These are phyloP conservation scores for Phytophthora hibernalis DNA, from an alignment of 352 stramenopile species.

Conservation along the genomic window DNA sequence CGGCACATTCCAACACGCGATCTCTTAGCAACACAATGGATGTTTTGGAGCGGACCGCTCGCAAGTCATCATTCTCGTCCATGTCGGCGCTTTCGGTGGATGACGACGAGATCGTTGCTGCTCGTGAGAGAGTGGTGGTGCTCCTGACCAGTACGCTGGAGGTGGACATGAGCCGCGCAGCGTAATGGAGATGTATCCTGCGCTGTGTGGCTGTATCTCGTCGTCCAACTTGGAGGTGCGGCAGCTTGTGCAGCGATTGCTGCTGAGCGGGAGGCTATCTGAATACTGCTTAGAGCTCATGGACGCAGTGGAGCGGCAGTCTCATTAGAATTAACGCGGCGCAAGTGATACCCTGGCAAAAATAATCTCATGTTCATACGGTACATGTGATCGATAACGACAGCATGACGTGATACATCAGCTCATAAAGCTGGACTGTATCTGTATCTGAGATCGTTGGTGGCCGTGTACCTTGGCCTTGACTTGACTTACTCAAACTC, in stretches of 20 bases:
- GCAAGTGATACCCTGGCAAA: background rate
- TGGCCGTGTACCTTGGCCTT: too few species aligned
- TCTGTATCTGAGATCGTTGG: too few species aligned
- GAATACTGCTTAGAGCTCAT: conserved; percentile 66
- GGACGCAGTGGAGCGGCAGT: conserved; percentile 36
- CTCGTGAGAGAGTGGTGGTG: conserved; percentile 71
- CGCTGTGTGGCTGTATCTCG: conserved; percentile 82
- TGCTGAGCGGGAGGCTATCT: conserved; percentile 60
- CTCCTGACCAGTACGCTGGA: conserved; percentile 66
- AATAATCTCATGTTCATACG: conserved; percentile 13
- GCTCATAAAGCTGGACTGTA: too few species aligned
- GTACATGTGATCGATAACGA: background rate
- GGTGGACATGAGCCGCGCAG: conserved; percentile 58
- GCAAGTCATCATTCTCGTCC: conserved; percentile 7
- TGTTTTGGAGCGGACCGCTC: conserved; percentile 2
- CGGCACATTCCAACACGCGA: background rate
- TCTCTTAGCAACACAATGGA: conserved; percentile 13
- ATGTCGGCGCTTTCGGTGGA: conserved; percentile 3
- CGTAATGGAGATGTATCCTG: conserved; percentile 78
- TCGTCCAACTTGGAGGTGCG: conserved; percentile 72
- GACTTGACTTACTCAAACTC: background rate
- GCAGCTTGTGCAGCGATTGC: conserved; percentile 66
- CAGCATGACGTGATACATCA: background rate
- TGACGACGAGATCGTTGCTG: conserved; percentile 36
- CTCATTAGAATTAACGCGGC: conserved; percentile 32